Conservation (phyloP, 495 filamentous ascomycete species). For the Xylaria flabelliformis region DNA sequence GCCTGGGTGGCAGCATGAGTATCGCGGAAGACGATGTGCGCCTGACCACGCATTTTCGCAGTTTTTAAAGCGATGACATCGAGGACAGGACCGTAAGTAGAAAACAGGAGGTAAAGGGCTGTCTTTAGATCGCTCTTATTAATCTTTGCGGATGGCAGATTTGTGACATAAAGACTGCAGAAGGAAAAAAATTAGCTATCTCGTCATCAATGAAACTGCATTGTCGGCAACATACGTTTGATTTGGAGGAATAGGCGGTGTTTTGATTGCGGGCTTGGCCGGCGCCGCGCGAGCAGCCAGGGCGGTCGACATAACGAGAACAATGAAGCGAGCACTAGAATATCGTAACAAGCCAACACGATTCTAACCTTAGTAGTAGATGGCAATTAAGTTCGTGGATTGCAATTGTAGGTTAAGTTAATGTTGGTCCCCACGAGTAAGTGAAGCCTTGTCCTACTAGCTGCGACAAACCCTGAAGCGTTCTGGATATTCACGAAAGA, state of each 20-base stretch:
- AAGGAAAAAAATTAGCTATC: constrained; percentile 37
- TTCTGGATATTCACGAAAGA: neutral
- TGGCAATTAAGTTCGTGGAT: neutral
- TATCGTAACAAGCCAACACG: neutral
- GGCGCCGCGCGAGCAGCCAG: constrained; percentile 31
- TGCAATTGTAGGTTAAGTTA: neutral
- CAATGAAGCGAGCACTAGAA: constrained; percentile 11
- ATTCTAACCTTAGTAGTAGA: neutral
- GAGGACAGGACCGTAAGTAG: constrained; percentile 89
- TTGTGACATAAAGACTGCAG: constrained; percentile 80
- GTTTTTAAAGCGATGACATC: constrained; percentile 93
- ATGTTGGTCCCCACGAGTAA: neutral
- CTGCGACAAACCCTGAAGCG: neutral
- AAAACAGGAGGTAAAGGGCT: constrained; percentile 89
- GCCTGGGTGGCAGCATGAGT: constrained; percentile 86
- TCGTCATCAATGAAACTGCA: constrained; percentile 22
- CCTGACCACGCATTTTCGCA: constrained; percentile 90
- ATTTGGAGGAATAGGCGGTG: constrained; percentile 62
- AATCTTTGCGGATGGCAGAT: constrained; percentile 82
- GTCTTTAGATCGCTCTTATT: constrained; percentile 83
- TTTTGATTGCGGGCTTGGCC: constrained; percentile 45
- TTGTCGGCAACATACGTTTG: constrained; percentile 66
- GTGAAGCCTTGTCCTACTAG: neutral
- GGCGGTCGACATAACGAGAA: constrained; percentile 27
- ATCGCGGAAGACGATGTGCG: constrained; percentile 90